phyloP scores from a whole-genome alignment of 2,329 filamentous ascomycete genomes.

The Alternaria triticimaculans region DNA sequence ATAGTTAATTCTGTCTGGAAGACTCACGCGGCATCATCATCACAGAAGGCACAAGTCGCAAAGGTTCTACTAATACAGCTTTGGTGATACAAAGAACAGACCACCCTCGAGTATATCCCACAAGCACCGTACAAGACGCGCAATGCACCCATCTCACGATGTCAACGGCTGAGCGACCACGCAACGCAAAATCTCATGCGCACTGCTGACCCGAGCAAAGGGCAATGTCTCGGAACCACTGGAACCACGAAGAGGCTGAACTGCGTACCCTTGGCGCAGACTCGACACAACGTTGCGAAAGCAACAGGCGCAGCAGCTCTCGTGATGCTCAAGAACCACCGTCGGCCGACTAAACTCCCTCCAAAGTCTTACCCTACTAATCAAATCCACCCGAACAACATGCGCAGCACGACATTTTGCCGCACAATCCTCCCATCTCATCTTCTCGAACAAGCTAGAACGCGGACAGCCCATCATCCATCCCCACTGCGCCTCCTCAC shows the following conservation, averaged over 20 bases:
- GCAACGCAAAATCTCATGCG: background rate
- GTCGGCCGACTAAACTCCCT: background rate
- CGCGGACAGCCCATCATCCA: background rate
- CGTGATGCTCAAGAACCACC: background rate
- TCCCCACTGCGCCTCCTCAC: conserved; percentile 4
- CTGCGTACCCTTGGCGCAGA: background rate
- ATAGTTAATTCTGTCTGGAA: background rate
- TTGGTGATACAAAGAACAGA: background rate
- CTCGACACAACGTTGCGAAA: background rate
- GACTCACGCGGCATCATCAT: background rate
- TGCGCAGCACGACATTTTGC: background rate
- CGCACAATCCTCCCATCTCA: background rate
- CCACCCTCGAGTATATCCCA: background rate
- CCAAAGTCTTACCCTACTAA: background rate
- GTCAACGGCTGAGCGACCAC: background rate
- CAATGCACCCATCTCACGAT: background rate
- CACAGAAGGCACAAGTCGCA: background rate
- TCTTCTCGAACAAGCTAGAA: background rate
- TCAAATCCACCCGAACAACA: background rate
- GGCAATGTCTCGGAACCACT: background rate
- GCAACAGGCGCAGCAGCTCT: background rate
- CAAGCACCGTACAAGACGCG: background rate
- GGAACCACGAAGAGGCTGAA: background rate
- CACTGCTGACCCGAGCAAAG: background rate
- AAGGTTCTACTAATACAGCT: background rate